Evolutionary conservation across 805 yeast species (phyloP), one percentile per base, ranked within the genome.

Genomic region (Blastobotrys parvus): DNA sequence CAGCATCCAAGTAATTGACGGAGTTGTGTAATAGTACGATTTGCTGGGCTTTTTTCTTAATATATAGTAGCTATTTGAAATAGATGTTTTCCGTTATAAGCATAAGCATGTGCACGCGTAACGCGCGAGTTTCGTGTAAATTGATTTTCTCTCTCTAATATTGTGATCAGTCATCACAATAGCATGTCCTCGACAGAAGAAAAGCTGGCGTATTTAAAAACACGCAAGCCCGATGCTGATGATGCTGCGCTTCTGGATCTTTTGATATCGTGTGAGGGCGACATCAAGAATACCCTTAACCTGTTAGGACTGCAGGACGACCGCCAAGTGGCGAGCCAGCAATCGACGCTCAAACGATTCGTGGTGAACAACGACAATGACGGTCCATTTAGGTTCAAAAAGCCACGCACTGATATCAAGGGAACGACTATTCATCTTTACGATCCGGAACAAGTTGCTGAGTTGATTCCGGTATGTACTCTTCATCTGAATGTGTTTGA

Each of bases 401-500:
- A 38, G 35, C 41, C 40, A n/a, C 23, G 38, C 22, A n/a, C 35
- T 29, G 34, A n/a, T 48, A 48, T 10, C 6, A 48, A 13, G 56
- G 46, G 47, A 16, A 56, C 54, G 44, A 59, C 70, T 0, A 57
- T 72, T 3, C 63, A 64, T 35, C 58, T 82, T 3, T 68, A 72
- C 46, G 67, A 76, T 1, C 74, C 77, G 20, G 70, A 67, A 27
- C 78, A 75, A 34, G 71, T 81, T 2, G 70, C 70, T 47, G 41
- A 61, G 19, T 52, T 67, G n/a, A 44, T 78, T 2, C 23, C 22
- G 2, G 77, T 80, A 1, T 77, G 76, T 48, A 64, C 77, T 2
- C 62, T 78, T 35, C 69, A 72, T 43, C 63, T 60, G 36, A 66
- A 74, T 47, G 75, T 79, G 34, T 60, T 84, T 3, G 81, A 85